These are phyloP conservation scores for Echites panduratus DNA, from an alignment of 257 asterid genomes.

Conservation along the genomic window DNA sequence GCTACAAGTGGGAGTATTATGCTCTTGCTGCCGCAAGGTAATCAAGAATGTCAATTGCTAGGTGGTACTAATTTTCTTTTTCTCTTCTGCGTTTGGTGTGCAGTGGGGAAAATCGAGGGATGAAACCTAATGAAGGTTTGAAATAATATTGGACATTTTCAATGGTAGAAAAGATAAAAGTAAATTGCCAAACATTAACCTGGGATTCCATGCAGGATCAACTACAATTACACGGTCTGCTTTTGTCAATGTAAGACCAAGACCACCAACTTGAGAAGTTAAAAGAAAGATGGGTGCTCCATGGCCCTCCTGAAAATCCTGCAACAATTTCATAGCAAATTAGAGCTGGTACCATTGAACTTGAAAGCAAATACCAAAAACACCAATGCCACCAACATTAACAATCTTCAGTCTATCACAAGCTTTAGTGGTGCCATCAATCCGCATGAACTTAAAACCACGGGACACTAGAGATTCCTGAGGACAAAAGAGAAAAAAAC, in stretches of 20 bases:
- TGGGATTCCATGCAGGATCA: slow-evolving; percentile 99
- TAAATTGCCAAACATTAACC: slow-evolving; percentile 33
- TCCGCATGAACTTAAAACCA: slow-evolving; percentile 62
- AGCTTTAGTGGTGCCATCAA: slow-evolving; percentile 86
- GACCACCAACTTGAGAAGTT: slow-evolving; percentile 96
- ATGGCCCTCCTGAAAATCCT: slow-evolving; percentile 91
- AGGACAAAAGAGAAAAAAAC: slow-evolving; percentile 9
- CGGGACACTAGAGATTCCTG: slow-evolving; percentile 63
- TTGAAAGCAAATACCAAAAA: slow-evolving; percentile 10
- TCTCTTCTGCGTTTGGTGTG: background rate
- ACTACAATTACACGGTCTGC: slow-evolving; percentile 96
- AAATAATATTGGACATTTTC: background rate
- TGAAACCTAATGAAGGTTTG: background rate
- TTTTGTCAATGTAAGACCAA: slow-evolving; percentile 92
- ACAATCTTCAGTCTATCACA: slow-evolving; percentile 66
- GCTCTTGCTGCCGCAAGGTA: background rate
- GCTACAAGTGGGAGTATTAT: background rate
- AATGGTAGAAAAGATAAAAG: background rate
- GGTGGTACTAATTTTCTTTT: background rate
- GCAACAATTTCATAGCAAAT: slow-evolving; percentile 16
- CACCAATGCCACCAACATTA: slow-evolving; percentile 47
- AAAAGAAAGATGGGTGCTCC: slow-evolving; percentile 80
- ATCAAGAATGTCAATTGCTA: background rate
- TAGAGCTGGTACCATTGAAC: slow-evolving; percentile 6
- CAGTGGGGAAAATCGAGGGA: background rate